Evolutionary conservation across 2,329 filamentous ascomycete genomes (phyloP), one percentile per base, ranked within the genome.

Genomic region (Cytospora paraplurivora): DNA sequence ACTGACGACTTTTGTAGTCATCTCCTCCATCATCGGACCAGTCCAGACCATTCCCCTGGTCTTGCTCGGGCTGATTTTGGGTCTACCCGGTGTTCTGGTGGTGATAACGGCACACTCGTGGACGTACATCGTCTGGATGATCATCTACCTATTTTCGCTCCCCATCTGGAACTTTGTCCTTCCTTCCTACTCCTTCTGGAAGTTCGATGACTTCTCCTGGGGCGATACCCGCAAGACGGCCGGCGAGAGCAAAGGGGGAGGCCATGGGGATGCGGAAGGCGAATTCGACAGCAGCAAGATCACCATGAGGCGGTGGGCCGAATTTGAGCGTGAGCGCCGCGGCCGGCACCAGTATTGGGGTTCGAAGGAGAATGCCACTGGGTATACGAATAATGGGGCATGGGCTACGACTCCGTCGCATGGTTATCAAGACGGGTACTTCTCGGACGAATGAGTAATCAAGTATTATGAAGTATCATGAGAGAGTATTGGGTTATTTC

Each of bases 161-260:
- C 96, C 96, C 0, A 85, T 99, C 63, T 99, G 95, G 95, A 99
- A 99, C 77, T 97, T 99, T 75, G 83, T 99, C 44, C 87, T 99
- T 10, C 95, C 95, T 0, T 86, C 87, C 8, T 99, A 99, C 74
- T 90, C 95, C 3, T 99, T 94, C 82, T 99, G 95, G 95, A 98
- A 99, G 79, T 99, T 99, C 75, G 95, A 99, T 75, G 95, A 99
- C 80, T 99, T 99, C 82, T 96, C 91, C 63, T 99, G 95, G 95
- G 95, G 95, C 72, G 96, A 99, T 68, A 99, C 95, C 62, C 88
- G 95, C 67, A 96, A 98, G 85, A 97, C 94, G 49, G 91, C 89
- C 0, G 93, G 93, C 34, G 94, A 97, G 73, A 89, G 86, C 15
- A 93, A 94, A 81, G 95, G 94, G 79, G 91, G 85, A 2, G 91